Base-by-base conservation (phyloP, 495 filamentous ascomycete species). In the Podospora tetraspora region DNA sequence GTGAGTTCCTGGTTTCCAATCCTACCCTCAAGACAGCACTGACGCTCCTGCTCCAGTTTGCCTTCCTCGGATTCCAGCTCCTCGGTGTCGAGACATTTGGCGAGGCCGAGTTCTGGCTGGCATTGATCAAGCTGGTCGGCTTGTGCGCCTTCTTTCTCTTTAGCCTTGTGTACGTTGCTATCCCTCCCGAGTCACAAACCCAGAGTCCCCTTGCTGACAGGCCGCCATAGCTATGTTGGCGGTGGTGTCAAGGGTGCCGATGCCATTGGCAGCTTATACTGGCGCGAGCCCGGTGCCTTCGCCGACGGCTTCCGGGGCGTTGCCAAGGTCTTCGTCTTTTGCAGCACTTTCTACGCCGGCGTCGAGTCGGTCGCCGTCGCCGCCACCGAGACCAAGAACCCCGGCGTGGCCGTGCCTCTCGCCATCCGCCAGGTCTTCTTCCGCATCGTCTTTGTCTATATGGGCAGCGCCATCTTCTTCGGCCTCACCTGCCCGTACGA, bases 351-450 rank as follows among this genome's bases (percentile, higher is more conserved):
- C 63, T 92, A 92, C 76, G 89, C 89, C 59, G 90, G 90, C n/a
- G 87, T 87, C 11, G 90, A 92, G 71, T 84, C 89, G 59, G 85
- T 92, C 9, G 90, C 89, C 71, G 88, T 92, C 12, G 89, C 90
- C 21, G 90, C 89, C 6, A 90, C 87, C 69, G 90, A 92, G 76
- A 90, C 89, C 34, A 86, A 86, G 71, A 91, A 92, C 75, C 90
- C 90, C 3, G 79, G 88, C 68, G 84, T 84, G 64, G 90, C 89
- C 9, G 86, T 92, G 0, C 90, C 90, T 1, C 81, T 85, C 0
- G 90, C 90, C 1, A 92, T 92, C 66, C 88, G 85, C 68, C 90
- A 91, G 73, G 89, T 90, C 25, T 92, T 92, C 74, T 86, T 85
- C 82, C 89, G 90, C 61, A 92, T 92, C 76, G 72, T 92, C 70